Base-by-base conservation (phyloP, 306 rosid species). In the Lathyrus oleraceus region DNA sequence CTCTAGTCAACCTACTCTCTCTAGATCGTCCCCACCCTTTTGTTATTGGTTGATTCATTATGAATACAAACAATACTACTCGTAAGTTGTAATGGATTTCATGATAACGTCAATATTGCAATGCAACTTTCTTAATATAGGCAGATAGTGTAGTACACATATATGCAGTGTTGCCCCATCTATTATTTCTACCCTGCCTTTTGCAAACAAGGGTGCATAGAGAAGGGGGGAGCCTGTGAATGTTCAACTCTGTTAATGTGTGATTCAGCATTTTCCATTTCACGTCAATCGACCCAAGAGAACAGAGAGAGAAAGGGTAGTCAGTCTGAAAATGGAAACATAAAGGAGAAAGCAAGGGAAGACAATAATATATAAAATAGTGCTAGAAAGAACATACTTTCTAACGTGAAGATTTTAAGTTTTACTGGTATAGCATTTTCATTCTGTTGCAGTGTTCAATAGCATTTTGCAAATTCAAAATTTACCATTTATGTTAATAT, bases 191-290 rank as follows among this genome's bases (percentile, higher is more conserved):
- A 0, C 5, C 10, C 14, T 19, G 10, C 12, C 28, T 51, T 17
- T 17, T 3, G 23, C 58, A 9, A 17, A 51, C 15, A 42, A 2
- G 13, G 47, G 47, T 14, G 14, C 7, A 12, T 13, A 43, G 16
- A 13, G 48, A 43, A 13, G 4, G 48, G 48, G 16, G 13, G 48
- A 43, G 52, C 20, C 6, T 45, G 52, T n/a, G 19, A 45, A 14
- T 43, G 15, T 58, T 30, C 65, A 30, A 59, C 43, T 59, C 8
- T 16, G 65, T 59, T 59, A 1, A n/a, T 36, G 65, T 60, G 45
- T 27, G 65, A 60, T 35, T 60, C 9, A 32, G 44, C 8, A 60
- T 14, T 35, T 32, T 9, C 17, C 27, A 35, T 60, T 60, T 35
- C 10, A 19, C 1, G 66, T 35, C 6, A 10, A 32, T 61, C 16